phyloP scores from a whole-genome alignment of 441 rosid genomes.

The Omphalea diandra region DNA sequence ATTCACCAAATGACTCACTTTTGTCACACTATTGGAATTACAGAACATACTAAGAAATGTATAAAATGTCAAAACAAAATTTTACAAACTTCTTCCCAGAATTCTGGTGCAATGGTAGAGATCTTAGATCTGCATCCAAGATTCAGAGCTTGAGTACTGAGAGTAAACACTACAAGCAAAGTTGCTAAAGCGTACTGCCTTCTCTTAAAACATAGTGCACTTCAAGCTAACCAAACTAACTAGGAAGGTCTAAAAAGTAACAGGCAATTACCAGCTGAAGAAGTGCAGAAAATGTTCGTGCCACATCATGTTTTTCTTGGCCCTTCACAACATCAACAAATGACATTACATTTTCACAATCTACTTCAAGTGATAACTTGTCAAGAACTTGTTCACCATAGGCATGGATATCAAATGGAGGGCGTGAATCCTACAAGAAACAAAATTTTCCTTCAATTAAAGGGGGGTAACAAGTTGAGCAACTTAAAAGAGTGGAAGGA shows the following conservation, averaged over 20 bases:
- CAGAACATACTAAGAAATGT: neutral
- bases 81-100: neutral
- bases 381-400: constrained; percentile 63
- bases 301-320: constrained; percentile 83
- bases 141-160: neutral
- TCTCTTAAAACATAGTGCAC: neutral
- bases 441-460: constrained; percentile 16
- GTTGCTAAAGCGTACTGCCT: neutral
- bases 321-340: constrained; percentile 66
- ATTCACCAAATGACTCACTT: neutral
- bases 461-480: constrained; percentile 8
- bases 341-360: constrained; percentile 35
- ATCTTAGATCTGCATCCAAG: no score
- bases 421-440: constrained; percentile 62
- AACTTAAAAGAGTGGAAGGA: constrained; percentile 13
- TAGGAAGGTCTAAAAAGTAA: neutral
- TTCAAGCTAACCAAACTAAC: neutral
- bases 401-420: constrained; percentile 89
- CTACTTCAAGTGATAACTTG: constrained; percentile 52
- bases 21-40: neutral
- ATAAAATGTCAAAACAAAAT: neutral
- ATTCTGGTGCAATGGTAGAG: no score
- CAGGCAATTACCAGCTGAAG: constrained; percentile 75
- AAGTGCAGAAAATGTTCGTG: constrained; percentile 88
- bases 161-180: neutral